Conservation (phyloP, 495 filamentous ascomycete species). For the Elasticomyces elasticus region DNA sequence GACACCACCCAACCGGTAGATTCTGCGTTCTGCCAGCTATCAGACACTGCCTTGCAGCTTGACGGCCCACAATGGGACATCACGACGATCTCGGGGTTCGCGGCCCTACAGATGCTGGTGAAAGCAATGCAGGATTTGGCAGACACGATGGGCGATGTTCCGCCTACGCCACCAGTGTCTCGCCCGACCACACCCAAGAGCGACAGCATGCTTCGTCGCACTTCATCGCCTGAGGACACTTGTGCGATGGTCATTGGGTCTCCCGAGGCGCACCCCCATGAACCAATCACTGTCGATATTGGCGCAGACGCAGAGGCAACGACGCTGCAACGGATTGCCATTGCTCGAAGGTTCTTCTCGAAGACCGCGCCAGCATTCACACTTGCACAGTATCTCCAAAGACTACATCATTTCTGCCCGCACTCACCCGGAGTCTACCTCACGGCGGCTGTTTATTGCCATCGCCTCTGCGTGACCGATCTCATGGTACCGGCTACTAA, state of each 20-base stretch:
- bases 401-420: constrained; percentile 82
- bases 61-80: constrained; percentile 43
- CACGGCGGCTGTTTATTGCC: constrained; percentile 84
- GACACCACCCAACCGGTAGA: background rate
- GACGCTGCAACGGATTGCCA: constrained; percentile 62
- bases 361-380: constrained; percentile 72
- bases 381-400: constrained; percentile 73
- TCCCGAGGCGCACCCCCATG: constrained; percentile 29
- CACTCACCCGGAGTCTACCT: constrained; percentile 95
- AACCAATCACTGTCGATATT: constrained; percentile 38
- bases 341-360: constrained; percentile 85
- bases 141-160: constrained; percentile 58
- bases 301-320: constrained; percentile 53
- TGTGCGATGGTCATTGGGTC: constrained; percentile 36
- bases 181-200: constrained; percentile 46
- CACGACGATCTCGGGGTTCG: constrained; percentile 58
- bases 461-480: constrained; percentile 65
- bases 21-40: background rate
- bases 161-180: constrained; percentile 59
- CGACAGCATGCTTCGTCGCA: constrained; percentile 1
- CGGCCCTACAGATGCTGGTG: constrained; percentile 71
- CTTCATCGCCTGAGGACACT: constrained; percentile 37
- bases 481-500: constrained; percentile 60
- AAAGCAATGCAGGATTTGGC: constrained; percentile 64
- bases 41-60: constrained; percentile 8